Base-by-base conservation (phyloP, 169 alveolate species). In the Plasmodium malariae region DNA sequence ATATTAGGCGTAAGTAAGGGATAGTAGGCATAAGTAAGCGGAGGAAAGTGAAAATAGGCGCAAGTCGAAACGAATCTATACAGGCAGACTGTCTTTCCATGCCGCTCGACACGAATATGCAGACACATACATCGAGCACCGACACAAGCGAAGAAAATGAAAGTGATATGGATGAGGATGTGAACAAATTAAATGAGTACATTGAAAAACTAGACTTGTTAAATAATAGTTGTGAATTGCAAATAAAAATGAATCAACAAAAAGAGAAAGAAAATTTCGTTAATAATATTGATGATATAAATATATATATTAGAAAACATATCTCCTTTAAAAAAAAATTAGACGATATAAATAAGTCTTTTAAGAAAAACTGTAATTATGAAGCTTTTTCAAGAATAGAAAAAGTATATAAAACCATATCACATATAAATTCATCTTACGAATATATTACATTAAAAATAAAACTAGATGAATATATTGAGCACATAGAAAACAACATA, bases 321-420 rank as follows among this genome's bases (percentile, higher is more conserved):
- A 48, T 32, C 26, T 19, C 59, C 21, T 83, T 83, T 54, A 83
- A 83, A 60, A 55, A 65, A 43, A 83, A 19, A 19, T 32, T 83
- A 17, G 54, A 67, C 21, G 71, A 30, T 49, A 83, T 83, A 51
- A 67, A 83, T 59, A 83, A 68, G 14, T 67, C 67, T 72, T 72
- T 83, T 43, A 68, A 70, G 49, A 72, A 83, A 70, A 83, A 83
- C 37, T 83, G 74, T 26, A 83, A 83, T n/a, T 83, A 83, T 83
- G 74, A 83, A 34, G 73, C 85, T 0, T 83, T 83, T 69, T 51
- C 69, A 40, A 54, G 36, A 36, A 83, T 83, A 11, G 91, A 83
- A 68, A 83, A 19, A 14, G 62, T 83, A 6, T 83, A 83, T 54
- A 55, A 51, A 40, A 83, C 86, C 14, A 54, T 83, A 67, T 67